Base-by-base conservation (phyloP, 2,329 filamentous ascomycete genomes). In the Pseudopyrenochaeta lycopersici region DNA sequence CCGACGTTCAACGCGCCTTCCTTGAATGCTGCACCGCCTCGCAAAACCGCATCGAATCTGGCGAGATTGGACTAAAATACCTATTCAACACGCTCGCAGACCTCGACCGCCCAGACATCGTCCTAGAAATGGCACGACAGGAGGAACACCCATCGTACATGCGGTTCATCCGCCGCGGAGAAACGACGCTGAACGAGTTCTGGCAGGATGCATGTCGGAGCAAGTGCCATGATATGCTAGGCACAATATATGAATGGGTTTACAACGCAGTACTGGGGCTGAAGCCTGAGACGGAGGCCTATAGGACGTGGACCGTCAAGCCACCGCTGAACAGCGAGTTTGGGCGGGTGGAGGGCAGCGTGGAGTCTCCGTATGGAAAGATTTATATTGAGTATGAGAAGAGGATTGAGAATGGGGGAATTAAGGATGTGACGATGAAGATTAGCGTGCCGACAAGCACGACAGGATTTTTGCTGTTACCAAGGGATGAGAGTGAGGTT, bases 161-260 rank as follows among this genome's bases (percentile, higher is more conserved):
- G 78, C 76, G 79, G 0, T 81, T 82, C 58, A 57, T 82, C 1
- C 68, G 78, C 1, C 69, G 74, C 2, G 79, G 79, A 0, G 80
- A 81, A 55, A 80, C 78, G 2, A 80, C 74, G 0, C 63, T 80
- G 2, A 66, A 76, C 10, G 78, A 80, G 56, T 80, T 80, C 45
- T 80, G 77, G 77, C 77, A 79, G 56, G 75, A 79, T 40, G 72
- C 73, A 7, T 80, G 77, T 61, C 68, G 77, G 17, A 75, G 70
- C 14, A 80, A 80, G 58, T 79, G 79, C 41, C 79, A 82, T 56
- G 79, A 81, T 57, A 80, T 82, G 78, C 68, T 81, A 6, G 79
- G 79, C 0, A 80, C 77, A 0, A 80, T 81, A 29, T 80, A 81
- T 38, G 79, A 81, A 57, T 81, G 79, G 79, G 79, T 80, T 46